Conservation (phyloP, 768 basidiomycete genomes). For the Dictyophora rubrovolvata region DNA sequence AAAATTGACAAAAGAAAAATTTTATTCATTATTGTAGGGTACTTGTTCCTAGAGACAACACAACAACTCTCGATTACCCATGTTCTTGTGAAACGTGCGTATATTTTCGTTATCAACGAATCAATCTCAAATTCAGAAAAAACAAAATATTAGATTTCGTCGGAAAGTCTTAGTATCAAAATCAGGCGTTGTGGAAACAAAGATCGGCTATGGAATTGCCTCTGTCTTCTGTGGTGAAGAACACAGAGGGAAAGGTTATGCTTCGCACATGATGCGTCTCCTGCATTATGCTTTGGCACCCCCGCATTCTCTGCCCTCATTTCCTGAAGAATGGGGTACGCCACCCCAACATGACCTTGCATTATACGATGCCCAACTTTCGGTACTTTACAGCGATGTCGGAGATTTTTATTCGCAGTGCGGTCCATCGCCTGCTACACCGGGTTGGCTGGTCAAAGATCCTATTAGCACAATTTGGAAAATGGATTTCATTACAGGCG, state of each 20-base stretch:
- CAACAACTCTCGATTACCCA: conserved; percentile 41
- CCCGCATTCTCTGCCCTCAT: conserved; percentile 22
- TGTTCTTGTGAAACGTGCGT: conserved; percentile 59
- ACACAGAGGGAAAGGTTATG: conserved; percentile 47
- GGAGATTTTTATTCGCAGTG: conserved; percentile 38
- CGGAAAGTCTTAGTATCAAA: conserved; percentile 21
- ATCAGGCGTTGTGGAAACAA: conserved; percentile 10
- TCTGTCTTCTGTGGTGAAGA: conserved; percentile 44
- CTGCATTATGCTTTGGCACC: conserved; percentile 46
- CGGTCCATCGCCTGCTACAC: conserved; percentile 24
- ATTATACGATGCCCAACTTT: conserved; percentile 32
- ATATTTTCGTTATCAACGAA: not conserved
- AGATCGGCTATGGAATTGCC: conserved; percentile 42
- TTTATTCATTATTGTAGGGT: conserved; percentile 25
- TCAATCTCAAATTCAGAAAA: not conserved
- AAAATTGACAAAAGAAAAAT: not conserved
- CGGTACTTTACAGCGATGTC: conserved; percentile 46
- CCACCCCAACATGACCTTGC: conserved; percentile 27
- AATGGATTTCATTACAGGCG: not conserved
- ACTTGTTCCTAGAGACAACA: conserved; percentile 42
- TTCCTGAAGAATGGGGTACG: conserved; percentile 33
- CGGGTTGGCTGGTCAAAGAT: conserved; percentile 36
- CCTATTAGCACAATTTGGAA: conserved; percentile 32
- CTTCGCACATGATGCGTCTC: conserved; percentile 53
- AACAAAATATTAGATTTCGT: conserved; percentile 27